Conservation (phyloP, 176 grass and related monocot genomes). For the Cocos nucifera region DNA sequence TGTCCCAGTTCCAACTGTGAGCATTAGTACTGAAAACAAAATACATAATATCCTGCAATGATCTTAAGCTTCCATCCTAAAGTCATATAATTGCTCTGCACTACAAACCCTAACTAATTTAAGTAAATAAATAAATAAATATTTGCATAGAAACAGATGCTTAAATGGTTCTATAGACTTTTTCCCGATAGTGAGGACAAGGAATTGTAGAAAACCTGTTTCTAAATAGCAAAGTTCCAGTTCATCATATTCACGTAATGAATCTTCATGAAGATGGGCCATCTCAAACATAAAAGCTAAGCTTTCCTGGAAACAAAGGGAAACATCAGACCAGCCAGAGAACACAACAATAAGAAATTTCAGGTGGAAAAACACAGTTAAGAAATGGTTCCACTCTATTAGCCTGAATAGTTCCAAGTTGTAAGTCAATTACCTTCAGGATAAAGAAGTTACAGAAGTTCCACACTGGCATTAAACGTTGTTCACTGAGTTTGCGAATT, state of each 20-base stretch:
- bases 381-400: neutral
- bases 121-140: neutral
- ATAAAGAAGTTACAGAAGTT: slow-evolving; percentile 99
- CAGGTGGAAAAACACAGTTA: neutral
- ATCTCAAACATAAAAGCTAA: slow-evolving; percentile 99
- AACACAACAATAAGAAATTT: too few species aligned
- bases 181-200: slow-evolving; percentile 6
- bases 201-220: slow-evolving; percentile 51
- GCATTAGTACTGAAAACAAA: too few species aligned
- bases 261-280: slow-evolving; percentile 93
- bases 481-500: slow-evolving; percentile 88
- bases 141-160: slow-evolving; percentile 3
- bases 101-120: too few species aligned
- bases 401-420: neutral
- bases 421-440: slow-evolving; percentile 52
- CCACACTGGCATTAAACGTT: slow-evolving; percentile 82
- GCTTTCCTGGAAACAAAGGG: slow-evolving; percentile 68
- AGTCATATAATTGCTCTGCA: too few species aligned
- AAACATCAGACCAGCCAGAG: neutral
- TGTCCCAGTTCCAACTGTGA: too few species aligned
- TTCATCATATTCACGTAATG: slow-evolving; percentile 93
- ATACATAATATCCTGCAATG: too few species aligned
- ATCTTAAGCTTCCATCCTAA: too few species aligned
- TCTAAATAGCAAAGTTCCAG: slow-evolving; percentile 96
- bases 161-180: neutral